Conservation (phyloP, 2,329 filamentous ascomycete genomes). For the Monilinia fructigena region DNA sequence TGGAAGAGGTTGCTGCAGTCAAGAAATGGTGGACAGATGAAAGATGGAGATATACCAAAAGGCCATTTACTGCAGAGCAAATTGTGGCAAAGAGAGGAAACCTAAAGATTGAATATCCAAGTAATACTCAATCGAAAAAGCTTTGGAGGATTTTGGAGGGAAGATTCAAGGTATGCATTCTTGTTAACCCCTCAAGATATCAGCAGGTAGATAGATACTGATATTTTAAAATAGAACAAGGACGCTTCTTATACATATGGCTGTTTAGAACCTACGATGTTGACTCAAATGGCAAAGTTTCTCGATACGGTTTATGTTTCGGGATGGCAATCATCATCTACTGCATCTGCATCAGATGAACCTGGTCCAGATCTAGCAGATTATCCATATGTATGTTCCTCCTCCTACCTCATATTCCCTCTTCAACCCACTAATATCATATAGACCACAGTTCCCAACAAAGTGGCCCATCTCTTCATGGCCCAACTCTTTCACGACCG, state of each 20-base stretch:
- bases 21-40: conserved; percentile 93
- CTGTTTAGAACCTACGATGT: conserved; percentile 95
- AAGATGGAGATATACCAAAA: conserved; percentile 88
- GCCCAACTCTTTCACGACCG: conserved; percentile 99
- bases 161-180: conserved; percentile 68
- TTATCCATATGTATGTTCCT: conserved; percentile 75
- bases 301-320: conserved; percentile 98
- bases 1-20: conserved; percentile 80
- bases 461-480: conserved; percentile 96
- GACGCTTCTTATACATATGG: conserved; percentile 94
- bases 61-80: conserved; percentile 92
- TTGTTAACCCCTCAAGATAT: background rate
- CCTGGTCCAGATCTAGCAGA: conserved; percentile 97
- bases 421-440: conserved; percentile 6
- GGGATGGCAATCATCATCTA: conserved; percentile 97
- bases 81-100: conserved; percentile 95
- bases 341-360: conserved; percentile 90
- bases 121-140: conserved; percentile 89
- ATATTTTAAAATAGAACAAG: conserved; percentile 55
- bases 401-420: background rate
- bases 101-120: conserved; percentile 86
- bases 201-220: background rate
- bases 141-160: conserved; percentile 86
- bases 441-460: conserved; percentile 96
- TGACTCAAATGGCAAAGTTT: conserved; percentile 99